Base-by-base conservation (phyloP, 2,329 filamentous ascomycete species). In the Fusarium continuum region DNA sequence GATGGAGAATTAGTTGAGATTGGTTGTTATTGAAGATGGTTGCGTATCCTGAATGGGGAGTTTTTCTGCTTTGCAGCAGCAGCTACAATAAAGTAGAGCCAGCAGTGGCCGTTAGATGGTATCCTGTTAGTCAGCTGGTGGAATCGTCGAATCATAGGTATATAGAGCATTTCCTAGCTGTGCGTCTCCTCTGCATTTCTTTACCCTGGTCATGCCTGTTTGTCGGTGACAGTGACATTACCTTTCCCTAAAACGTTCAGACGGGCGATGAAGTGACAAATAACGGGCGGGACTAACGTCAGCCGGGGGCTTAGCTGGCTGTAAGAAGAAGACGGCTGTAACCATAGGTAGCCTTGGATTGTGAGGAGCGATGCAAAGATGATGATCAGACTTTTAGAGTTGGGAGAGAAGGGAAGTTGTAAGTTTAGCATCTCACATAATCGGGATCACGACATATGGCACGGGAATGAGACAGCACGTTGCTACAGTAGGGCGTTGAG, bases 261-360 rank as follows among this genome's bases (percentile, higher is more conserved):
- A 52, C 28, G 43, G 31, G 28, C 49, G 23, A 31, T 16, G 10
- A 17, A 26, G 38, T 36, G 54, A 53, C 35, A 38, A 23, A 14
- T 17, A 41, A 35, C 19, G 46, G 25, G 36, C 22, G 28, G 43
- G 32, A 46, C 46, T 52, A 51, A 62, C 46, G 59, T 58, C 39
- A 62, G 58, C 66, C 35, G n/a, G 47, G 32, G 66, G 61, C 64
- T 69, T 59, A 67, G 65, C 39, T 45, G 51, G n/a, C 22, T 38
- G 22, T 44, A 43, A 56, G 50, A 29, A n/a, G 28, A 44, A 22
- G 26, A 25, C 23, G 17, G n/a, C n/a, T n/a, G n/a, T n/a, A n/a
- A n/a, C n/a, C n/a, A n/a, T n/a, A n/a, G n/a, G 26, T 13, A 7
- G 13, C 26, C 23, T 23, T 28, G 28, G 19, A 14, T 31, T 36